Base-by-base conservation (phyloP, 495 filamentous ascomycete genomes). In the Cladorrhinum samala region DNA sequence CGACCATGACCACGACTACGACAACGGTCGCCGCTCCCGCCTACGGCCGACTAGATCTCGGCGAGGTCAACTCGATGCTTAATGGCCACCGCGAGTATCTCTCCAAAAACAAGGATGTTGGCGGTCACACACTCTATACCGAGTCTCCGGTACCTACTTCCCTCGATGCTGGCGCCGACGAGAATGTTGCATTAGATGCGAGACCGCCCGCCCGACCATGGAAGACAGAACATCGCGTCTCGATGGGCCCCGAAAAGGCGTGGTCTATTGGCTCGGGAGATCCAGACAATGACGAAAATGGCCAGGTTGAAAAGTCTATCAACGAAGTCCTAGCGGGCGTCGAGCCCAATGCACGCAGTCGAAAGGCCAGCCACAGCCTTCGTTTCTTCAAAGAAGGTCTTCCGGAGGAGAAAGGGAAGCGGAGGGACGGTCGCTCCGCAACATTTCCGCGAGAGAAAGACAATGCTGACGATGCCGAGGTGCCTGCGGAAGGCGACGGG, bases 371-470 rank as follows among this genome's bases (percentile, higher is more conserved):
- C 65, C 91, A 98, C 67, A 89, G 87, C 61, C 69, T 98, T 42
- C 83, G 93, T 2, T 78, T 96, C 47, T 98, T 98, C 77, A 93
- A 89, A 66, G 89, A 96, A 62, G 93, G 91, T 53, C 85, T 80
- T 18, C 78, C 89, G 20, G 74, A 76, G 36, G 74, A 81, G 40
- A 77, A 74, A 58, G 53, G 55, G 18, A 74, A 73, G 55, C 68
- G 66, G 46, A 74, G 67, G 49, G 73, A 77, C 2, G 58, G 66
- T 2, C 69, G 65, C 7, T 41, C 57, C 11, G 52, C 53, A 2
- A 51, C 56, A 1, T 54, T 57, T 44, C 40, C 61, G n/a, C 65
- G 68, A 18, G 69, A 74, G 17, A 70, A 65, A 46, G 66, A 67
- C 42, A 24, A 55, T 1, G 39, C 60, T 11, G 45, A 49, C 16